Conservation (phyloP, 768 basidiomycete species). For the Trametes villosa region DNA sequence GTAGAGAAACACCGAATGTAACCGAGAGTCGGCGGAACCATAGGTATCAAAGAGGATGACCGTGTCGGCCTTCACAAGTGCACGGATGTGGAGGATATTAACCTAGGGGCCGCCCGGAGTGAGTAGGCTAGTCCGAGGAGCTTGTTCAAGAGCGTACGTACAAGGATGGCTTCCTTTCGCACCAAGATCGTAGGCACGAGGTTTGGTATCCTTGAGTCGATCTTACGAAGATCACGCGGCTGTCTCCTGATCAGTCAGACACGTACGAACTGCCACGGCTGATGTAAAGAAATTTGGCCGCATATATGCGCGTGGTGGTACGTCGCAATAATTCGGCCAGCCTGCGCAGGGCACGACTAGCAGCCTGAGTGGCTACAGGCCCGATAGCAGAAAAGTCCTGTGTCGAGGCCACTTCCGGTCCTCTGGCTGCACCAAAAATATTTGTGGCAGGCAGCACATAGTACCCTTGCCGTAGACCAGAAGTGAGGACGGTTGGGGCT, state of each 20-base stretch:
- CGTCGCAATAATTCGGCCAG: too few relatives aligned
- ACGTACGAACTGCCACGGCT: not conserved
- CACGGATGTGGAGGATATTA: constrained; percentile 93
- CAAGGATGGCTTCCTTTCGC: constrained; percentile 85
- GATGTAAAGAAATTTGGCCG: too few relatives aligned
- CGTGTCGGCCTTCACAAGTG: constrained; percentile 90
- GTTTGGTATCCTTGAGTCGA: constrained; percentile 93
- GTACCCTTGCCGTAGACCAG: too few relatives aligned
- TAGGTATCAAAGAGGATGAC: constrained; percentile 92
- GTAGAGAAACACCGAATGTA: constrained; percentile 87
- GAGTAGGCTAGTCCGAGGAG: not conserved
- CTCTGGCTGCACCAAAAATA: too few relatives aligned
- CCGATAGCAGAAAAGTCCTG: too few relatives aligned
- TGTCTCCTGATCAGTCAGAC: constrained; percentile 39
- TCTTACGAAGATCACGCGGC: constrained; percentile 96
- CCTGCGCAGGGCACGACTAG: too few relatives aligned
- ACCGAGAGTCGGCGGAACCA: constrained; percentile 82
- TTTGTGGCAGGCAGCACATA: too few relatives aligned
- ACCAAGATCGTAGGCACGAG: constrained; percentile 93
- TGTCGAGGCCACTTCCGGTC: too few relatives aligned
- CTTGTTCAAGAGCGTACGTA: constrained; percentile 41
- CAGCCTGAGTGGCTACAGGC: too few relatives aligned
- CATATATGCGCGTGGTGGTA: not conserved
- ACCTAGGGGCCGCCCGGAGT: constrained; percentile 48
- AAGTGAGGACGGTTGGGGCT: too few relatives aligned